Percentiles rank a stretch among this genome's conserved stretches.
Conservation (phyloP, 2,329 filamentous ascomycete species). For the Phymatotrichopsis omnivora region DNA sequence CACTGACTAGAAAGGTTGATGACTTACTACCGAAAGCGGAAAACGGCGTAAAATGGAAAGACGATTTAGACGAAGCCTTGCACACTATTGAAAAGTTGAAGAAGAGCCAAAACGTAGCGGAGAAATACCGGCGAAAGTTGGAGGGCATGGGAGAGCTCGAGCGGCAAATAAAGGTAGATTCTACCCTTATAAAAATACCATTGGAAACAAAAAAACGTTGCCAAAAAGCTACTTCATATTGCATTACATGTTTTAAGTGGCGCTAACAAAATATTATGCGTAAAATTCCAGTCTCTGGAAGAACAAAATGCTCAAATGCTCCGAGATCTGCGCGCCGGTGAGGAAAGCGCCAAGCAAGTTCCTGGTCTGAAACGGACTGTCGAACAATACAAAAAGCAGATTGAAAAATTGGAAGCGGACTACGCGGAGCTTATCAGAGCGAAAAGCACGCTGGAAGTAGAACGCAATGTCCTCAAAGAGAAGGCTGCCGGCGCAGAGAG, state of each 20-base stretch:
- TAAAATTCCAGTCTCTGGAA: conserved; percentile 28
- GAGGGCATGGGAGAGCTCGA: conserved; percentile 32
- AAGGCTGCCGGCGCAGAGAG: conserved; percentile 30
- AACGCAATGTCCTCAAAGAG: conserved; percentile 29
- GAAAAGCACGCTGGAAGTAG: conserved; percentile 28
- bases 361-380: conserved; percentile 30
- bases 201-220: too few species aligned
- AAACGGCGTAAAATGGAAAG: conserved; percentile 29
- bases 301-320: conserved; percentile 27
- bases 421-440: conserved; percentile 28
- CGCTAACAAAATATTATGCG: too few species aligned
- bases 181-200: too few species aligned
- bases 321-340: conserved; percentile 24
- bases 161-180: conserved; percentile 26
- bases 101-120: conserved; percentile 32
- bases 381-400: conserved; percentile 31
- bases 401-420: conserved; percentile 30
- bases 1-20: conserved; percentile 29
- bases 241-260: too few species aligned
- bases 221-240: too few species aligned
- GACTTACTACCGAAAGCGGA: conserved; percentile 30
- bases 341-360: conserved; percentile 30
- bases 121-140: conserved; percentile 32
- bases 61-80: conserved; percentile 31
- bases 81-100: conserved; percentile 32